Percentiles rank a stretch among this genome's conserved stretches.
Evolutionary conservation across 1,284 basidiomycete genomes (phyloP).

Genomic region (Papiliotrema fonsecae): DNA sequence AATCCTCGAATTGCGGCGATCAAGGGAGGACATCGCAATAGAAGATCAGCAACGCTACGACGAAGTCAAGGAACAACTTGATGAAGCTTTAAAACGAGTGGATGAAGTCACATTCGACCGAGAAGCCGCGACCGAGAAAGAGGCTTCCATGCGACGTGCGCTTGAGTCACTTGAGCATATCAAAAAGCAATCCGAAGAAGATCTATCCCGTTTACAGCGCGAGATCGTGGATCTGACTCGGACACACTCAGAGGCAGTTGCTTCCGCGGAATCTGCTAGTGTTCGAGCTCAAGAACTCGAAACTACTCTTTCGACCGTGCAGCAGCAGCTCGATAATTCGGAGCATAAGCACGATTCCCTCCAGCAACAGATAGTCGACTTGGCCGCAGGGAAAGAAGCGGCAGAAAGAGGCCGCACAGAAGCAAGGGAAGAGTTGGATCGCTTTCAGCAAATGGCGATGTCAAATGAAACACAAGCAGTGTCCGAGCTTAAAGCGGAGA

Average conservation of each 20-base stretch:
- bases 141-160: too few relatives aligned
- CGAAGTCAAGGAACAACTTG: constrained; percentile 12
- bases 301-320: too few relatives aligned
- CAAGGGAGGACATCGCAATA: constrained; percentile 30
- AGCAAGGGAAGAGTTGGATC: constrained; percentile 21
- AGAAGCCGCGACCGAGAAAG: background rate
- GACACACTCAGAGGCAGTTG: background rate
- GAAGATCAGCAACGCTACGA: constrained; percentile 28
- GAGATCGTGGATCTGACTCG: background rate
- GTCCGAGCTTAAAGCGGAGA: constrained; percentile 20
- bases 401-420: constrained; percentile 10
- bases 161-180: background rate
- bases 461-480: constrained; percentile 22
- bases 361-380: background rate
- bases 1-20: constrained; percentile 34
- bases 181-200: background rate
- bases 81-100: background rate
- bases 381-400: constrained; percentile 2
- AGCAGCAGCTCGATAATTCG: background rate
- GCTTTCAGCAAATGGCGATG: constrained; percentile 25
- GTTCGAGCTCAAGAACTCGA: background rate
- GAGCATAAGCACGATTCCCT: background rate
- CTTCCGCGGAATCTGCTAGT: too few relatives aligned
- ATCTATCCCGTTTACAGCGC: background rate
- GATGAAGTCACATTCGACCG: too few relatives aligned